phyloP scores from a whole-genome alignment of 2,329 filamentous ascomycete species.

The Trichophyton mentagrophytes region DNA sequence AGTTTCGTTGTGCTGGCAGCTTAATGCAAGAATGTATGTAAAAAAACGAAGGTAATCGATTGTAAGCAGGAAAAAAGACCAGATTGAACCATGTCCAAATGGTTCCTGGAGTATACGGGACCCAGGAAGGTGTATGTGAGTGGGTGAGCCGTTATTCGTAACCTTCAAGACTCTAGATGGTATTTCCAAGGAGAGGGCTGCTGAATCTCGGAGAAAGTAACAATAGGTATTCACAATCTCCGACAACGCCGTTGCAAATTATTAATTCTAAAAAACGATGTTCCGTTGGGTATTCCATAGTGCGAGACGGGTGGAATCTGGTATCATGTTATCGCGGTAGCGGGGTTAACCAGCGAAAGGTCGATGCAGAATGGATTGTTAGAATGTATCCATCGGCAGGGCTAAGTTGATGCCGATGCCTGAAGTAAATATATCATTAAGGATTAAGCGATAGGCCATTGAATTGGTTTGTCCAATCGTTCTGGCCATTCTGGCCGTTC shows the following conservation, averaged over 20 bases:
- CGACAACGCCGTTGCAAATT: slow-evolving; percentile 1
- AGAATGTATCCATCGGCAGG: background rate
- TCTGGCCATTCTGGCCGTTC: slow-evolving; percentile 14
- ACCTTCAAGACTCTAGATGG: background rate
- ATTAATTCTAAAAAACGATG: background rate
- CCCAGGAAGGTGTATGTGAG: background rate
- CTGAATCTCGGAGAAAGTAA: slow-evolving; percentile 2
- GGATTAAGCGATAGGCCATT: slow-evolving; percentile 62
- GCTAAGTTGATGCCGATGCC: background rate
- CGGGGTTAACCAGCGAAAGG: background rate
- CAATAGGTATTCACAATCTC: background rate
- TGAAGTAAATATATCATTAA: slow-evolving; percentile 13
- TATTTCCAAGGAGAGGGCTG: background rate
- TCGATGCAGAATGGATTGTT: background rate
- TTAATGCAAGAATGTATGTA: background rate
- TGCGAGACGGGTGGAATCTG: background rate
- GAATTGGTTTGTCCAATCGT: slow-evolving; percentile 52
- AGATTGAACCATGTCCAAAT: background rate
- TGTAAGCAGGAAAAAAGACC: background rate
- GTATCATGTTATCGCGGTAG: background rate
- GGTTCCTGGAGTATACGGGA: background rate
- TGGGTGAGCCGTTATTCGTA: slow-evolving; percentile 1
- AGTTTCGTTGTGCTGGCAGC: background rate
- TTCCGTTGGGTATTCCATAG: background rate
- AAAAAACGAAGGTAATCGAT: background rate